Evolutionary conservation across 129 eudicot species (phyloP), one percentile per base, ranked within the genome.

Genomic region (Glebionis coronaria): DNA sequence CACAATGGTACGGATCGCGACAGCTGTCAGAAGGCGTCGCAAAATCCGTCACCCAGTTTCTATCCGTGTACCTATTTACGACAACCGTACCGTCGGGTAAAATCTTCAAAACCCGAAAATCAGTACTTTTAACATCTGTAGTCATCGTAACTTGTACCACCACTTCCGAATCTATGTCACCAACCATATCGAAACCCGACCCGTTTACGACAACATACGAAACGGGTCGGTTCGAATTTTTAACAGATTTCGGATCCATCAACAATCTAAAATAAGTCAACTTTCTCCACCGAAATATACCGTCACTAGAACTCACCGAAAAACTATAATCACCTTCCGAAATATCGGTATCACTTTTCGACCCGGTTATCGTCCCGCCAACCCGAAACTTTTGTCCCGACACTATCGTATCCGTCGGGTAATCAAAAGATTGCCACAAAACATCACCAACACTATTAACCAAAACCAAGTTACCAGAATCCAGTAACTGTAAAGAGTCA

Each of bases 321-420:
- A 90, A 81, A 4, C 31, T 61, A 27, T 87, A 87, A 59, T 72
- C 73, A 18, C 89, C 85, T 13, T 56, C 75, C 0, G 89, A 76
- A 10, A 76, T 63, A 52, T 87, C 88, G n/a, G 35, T 72, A 2
- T 18, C 54, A 54, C 68, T 56, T 31, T 65, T 70, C 2, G 83
- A 61, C 49, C 87, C 65, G 16, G 51, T 71, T 9, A 90, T 67
- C 5, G 28, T 12, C 12, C 47, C 19, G 3, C 84, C 82, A 2
- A 74, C 71, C 28, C 71, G 85, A 69, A 90, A 73, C n/a, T 13
- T 18, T 25, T 90, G 95, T 20, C 87, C 92, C 6, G 81, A 78
- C 49, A 90, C 87, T 10, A 87, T 65, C 9, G 91, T 90, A 38
- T 90, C 97, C 0, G 89, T 84, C 21, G 97, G 97, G 55, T 59